These are phyloP conservation scores for Dendrobium catenatum DNA, from an alignment of 106 monocot genomes.

Conservation along the genomic window DNA sequence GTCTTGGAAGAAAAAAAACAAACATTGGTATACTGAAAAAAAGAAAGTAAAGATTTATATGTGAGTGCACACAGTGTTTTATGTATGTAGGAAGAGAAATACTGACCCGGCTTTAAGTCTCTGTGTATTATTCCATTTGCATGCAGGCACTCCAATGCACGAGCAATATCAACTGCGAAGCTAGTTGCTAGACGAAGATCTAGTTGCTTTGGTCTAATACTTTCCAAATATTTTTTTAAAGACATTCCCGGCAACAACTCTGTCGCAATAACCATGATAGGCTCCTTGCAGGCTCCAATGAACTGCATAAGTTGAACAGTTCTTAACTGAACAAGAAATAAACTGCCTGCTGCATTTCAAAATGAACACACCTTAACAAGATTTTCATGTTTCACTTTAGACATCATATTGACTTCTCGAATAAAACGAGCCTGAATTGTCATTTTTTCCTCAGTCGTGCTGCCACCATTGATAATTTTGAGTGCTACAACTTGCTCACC, in stretches of 20 bases:
- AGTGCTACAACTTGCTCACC: slow-evolving; percentile 72
- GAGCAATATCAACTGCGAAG: slow-evolving; percentile 89
- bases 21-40: background rate
- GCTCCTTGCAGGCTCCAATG: slow-evolving; percentile 97
- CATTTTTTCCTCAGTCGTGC: slow-evolving; percentile 57
- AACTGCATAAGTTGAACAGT: slow-evolving; percentile 38
- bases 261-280: slow-evolving; percentile 90
- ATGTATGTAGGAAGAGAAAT: background rate
- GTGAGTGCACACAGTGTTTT: background rate
- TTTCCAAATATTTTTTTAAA: slow-evolving; percentile 69
- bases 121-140: slow-evolving; percentile 98
- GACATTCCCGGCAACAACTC: slow-evolving; percentile 90
- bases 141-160: slow-evolving; percentile 93
- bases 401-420: slow-evolving; percentile 97
- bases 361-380: slow-evolving; percentile 76
- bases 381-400: slow-evolving; percentile 86
- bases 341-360: background rate
- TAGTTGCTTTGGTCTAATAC: slow-evolving; percentile 54
- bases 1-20: background rate
- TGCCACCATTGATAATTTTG: slow-evolving; percentile 78
- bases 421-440: slow-evolving; percentile 71
- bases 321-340: background rate
- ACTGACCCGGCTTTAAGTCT: slow-evolving; percentile 99
- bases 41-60: background rate
- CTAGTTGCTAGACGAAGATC: slow-evolving; percentile 48